Evolutionary conservation across 1,139 yeast genomes (phyloP), one percentile per base, ranked within the genome.

Genomic region (Pneumocystis sp.): DNA sequence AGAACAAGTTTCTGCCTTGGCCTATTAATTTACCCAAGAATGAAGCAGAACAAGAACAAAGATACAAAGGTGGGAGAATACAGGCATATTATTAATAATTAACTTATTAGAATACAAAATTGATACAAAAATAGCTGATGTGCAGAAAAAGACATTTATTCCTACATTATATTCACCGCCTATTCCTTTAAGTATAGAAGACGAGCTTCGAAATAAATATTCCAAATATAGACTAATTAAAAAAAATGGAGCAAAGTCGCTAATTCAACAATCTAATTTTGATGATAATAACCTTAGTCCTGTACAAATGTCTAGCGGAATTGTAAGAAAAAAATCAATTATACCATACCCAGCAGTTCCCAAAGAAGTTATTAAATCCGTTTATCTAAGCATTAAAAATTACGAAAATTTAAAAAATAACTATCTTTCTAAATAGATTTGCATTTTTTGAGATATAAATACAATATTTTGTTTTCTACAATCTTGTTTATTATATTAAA

Each of bases 401-500:
- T 17, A 15, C 17, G 44, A 40, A 40, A 40, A 40, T 15, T 40
- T 40, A 17, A 17, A 39, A 39, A 39, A 5, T 17, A 17, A 17
- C 17, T 15, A 40, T 17, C 17, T 15, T 45, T 21, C 19, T 12
- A 45, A 45, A 21, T 45, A 45, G 7, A 45, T 45, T 6, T 10
- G 3, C 19, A 21, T 45, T 21, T 45, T 21, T 25, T 12, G 21
- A 12, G 17, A 19, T 21, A 25, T 45, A 50, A 4, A 21, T 1
- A 50, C 15, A 25, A 1, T 25, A 25, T 25, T 25, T 15, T 40
- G 59, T 45, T n/a, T 35, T 61, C 40, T 40, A 59, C 21, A 62
- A 39, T 8, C 37, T 37, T n/a, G n/a, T 25, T 29, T 59, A 7
- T 70, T 66, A 87, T 0, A 89, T 87, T 63, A 91, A 77, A 8